Evolutionary conservation across 192 early-diverging fungal species (phyloP).

Genomic region (Umbelopsis sp.): DNA sequence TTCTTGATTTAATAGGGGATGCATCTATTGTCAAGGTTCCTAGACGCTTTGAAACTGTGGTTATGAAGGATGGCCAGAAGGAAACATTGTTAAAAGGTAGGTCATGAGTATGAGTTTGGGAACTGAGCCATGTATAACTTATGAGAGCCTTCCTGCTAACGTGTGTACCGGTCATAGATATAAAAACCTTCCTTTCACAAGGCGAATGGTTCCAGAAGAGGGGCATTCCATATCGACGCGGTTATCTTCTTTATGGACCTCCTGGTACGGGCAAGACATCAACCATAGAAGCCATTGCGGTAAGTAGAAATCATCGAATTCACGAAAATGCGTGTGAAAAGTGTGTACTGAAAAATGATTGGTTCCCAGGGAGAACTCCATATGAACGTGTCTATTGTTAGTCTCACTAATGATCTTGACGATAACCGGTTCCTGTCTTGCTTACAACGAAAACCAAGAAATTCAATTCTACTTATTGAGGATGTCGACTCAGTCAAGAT

Average conservation of each 20-base stretch:
- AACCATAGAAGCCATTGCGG: constrained; percentile 53
- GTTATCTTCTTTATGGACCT: constrained; percentile 55
- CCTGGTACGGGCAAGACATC: constrained; percentile 60
- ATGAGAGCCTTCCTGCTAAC: background rate
- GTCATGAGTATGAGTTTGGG: background rate
- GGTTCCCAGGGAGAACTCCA: constrained; percentile 37
- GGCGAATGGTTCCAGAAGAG: constrained; percentile 49
- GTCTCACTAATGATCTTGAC: constrained; percentile 44
- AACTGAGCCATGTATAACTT: background rate
- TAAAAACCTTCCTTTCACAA: constrained; percentile 43
- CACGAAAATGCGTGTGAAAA: background rate
- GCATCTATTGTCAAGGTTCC: constrained; percentile 27
- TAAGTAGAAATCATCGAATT: constrained; percentile 20
- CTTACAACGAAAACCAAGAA: constrained; percentile 42
- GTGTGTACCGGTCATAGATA: constrained; percentile 29
- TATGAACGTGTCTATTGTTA: constrained; percentile 53
- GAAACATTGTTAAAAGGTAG: constrained; percentile 43
- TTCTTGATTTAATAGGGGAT: background rate
- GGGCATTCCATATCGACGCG: constrained; percentile 56
- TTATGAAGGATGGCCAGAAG: constrained; percentile 50
- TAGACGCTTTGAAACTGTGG: constrained; percentile 48
- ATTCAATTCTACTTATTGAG: constrained; percentile 59
- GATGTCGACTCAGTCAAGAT: constrained; percentile 40
- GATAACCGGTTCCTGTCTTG: constrained; percentile 45
- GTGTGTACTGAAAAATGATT: background rate